phyloP scores from a whole-genome alignment of 1,284 basidiomycete species.

The Tremellales sp. region DNA sequence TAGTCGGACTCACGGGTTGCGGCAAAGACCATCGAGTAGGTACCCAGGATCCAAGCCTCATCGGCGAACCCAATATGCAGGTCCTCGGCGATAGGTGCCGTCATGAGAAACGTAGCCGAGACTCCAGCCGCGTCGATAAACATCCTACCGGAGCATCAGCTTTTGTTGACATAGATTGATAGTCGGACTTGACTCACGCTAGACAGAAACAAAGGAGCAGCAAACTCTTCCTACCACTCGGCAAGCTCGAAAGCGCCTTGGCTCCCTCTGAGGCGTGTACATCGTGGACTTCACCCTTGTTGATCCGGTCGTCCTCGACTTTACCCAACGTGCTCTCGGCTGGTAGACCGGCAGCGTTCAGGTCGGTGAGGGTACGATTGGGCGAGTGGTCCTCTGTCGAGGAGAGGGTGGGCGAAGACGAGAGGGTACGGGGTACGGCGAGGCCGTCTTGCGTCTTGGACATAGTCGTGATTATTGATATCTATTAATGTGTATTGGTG shows the following conservation, averaged over 20 bases:
- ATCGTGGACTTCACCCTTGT: slow-evolving; percentile 5
- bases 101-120: slow-evolving; percentile 41
- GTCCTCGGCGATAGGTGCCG: slow-evolving; percentile 37
- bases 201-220: slow-evolving; percentile 37
- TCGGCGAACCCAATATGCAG: slow-evolving; percentile 27
- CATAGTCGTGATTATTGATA: no score
- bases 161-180: slow-evolving; percentile 13
- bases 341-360: slow-evolving; percentile 10
- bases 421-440: no score
- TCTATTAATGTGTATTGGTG: no score
- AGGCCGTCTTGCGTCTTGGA: background rate
- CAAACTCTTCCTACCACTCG: slow-evolving; percentile 24
- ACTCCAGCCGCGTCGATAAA: slow-evolving; percentile 42
- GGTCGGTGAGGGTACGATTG: slow-evolving; percentile 10
- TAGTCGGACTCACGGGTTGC: slow-evolving; percentile 12
- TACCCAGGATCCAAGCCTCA: slow-evolving; percentile 41
- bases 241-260: slow-evolving; percentile 25
- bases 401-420: background rate
- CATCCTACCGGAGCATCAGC: slow-evolving; percentile 13
- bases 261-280: slow-evolving; percentile 4
- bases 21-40: slow-evolving; percentile 36
- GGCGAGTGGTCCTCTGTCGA: background rate
- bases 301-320: slow-evolving; percentile 7
- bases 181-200: slow-evolving; percentile 9
- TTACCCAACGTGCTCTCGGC: slow-evolving; percentile 16